Base-by-base conservation (phyloP, 768 basidiomycete species). In the Leccinum pellstonianum region DNA sequence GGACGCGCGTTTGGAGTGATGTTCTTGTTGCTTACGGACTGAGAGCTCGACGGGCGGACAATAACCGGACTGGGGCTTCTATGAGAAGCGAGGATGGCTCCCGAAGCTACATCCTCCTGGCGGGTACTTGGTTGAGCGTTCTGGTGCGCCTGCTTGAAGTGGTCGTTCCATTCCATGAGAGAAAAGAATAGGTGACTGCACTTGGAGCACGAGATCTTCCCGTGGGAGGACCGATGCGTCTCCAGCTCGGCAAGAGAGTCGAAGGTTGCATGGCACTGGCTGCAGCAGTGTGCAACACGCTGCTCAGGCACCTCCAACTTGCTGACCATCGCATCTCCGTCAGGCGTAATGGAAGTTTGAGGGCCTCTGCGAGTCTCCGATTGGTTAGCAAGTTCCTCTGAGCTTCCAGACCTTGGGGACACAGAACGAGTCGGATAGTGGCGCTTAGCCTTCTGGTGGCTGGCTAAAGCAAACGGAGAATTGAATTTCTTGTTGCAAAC, bases 81-180 rank as follows among this genome's bases (percentile, higher is more conserved):
- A 37, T 25, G 57, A 29, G 62, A 33, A 48, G 56, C 11, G n/a
- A 58, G 51, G 37, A 52, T 14, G 25, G 46, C 11, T 1, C 56
- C 62, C 0, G 63, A 54, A 49, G 63, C 23, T n/a, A 25, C 11
- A 31, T 60, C 61, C 27, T 55, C 52, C 23, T 60, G 68, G 54
- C n/a, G 56, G 41, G 9, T 27, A 38, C 46, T 51, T 4, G 37
- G 50, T 25, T 57, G 60, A 52, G 54, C 4, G 7, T 43, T 59
- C 27, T 58, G 57, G 23, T 73, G 71, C 27, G 50, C 60, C 48
- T 51, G 51, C 47, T 67, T 69, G 57, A 70, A 70, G 47, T 71
- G 70, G 29, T 55, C 17, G 33, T 72, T 72, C 70, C 70, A 72
- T 41, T 71, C 70, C 14, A 65, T 0, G 29, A 71, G 66, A 25